Base-by-base conservation (phyloP, 1,139 yeast genomes). In the Lodderomyces pseudojiufengensis region DNA sequence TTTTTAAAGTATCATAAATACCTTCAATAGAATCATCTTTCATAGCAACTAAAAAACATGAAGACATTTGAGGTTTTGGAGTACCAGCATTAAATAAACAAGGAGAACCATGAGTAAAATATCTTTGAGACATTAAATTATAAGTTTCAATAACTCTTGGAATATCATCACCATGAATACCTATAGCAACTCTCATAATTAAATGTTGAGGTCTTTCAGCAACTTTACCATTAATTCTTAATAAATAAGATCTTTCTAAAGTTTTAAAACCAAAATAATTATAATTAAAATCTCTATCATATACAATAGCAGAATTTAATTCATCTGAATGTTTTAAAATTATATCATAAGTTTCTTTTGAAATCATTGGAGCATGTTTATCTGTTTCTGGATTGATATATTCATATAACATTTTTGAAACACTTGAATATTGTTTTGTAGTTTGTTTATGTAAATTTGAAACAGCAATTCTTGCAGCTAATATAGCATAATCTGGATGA, bases 391-490 rank as follows among this genome's bases (percentile, higher is more conserved):
- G 95, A 58, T 87, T 83, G 48, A 78, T 63, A 55, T 84, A 84
- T 42, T 70, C 71, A 59, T 76, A 85, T 51, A 88, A 69, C 42
- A 74, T 75, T 45, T 74, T 72, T 39, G 86, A 67, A 41, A 88
- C 95, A 51, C 80, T 83, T 31, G 95, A 83, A 54, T 84, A 92
- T 55, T 76, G 86, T 63, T 87, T 86, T 50, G 90, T 84, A 39
- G 97, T 90, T 66, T 85, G 95, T 63, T 86, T 88, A 70, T 90
- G 97, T 57, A 90, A 73, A 61, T 87, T 86, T 31, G 95, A 82
- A 34, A 90, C 84, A 25, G 95, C 96, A 44, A 92, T 81, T 64
- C 98, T 81, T 23, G 97, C 97, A 35, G 97, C 98, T 49, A 92
- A 74, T 30, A 80, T 79, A 32, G 97, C 95, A 53, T 92, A 90